Percentiles rank a stretch among this genome's conserved stretches.
phyloP scores from a whole-genome alignment of 805 yeast genomes.

The Kockiozyma suomiensis region DNA sequence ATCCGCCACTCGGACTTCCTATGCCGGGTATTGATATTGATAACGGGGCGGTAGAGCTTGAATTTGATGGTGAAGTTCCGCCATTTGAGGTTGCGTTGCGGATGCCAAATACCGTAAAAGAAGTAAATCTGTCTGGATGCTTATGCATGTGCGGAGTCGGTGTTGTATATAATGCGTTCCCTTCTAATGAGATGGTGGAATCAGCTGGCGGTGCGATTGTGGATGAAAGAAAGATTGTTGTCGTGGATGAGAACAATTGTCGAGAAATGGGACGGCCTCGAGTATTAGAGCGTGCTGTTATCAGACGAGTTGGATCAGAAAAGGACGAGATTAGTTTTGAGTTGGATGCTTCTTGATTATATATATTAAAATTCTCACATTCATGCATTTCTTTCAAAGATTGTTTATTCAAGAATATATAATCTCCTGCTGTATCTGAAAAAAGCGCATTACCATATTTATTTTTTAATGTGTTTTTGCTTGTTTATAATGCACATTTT shows the following conservation, averaged over 20 bases:
- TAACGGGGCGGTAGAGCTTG: not conserved
- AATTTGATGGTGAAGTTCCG: not conserved
- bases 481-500: no score
- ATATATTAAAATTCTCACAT: not conserved
- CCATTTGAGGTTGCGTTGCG: not conserved
- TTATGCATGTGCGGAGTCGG: slow-evolving; percentile 8
- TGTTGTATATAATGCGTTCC: not conserved
- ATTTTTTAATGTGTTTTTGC: no score
- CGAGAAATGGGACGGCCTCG: not conserved
- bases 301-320: not conserved
- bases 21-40: not conserved
- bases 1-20: slow-evolving; percentile 5
- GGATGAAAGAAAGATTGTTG: not conserved
- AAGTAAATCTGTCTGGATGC: slow-evolving; percentile 1
- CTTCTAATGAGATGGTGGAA: no score
- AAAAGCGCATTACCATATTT: no score
- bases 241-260: slow-evolving; percentile 10
- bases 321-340: not conserved
- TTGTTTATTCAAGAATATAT: no score
- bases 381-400: no score
- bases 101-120: not conserved
- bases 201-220: no score
- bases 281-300: not conserved
- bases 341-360: not conserved
- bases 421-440: no score